Conservation (phyloP, 805 yeast genomes). For the Wickerhamiella sergipiensis region DNA sequence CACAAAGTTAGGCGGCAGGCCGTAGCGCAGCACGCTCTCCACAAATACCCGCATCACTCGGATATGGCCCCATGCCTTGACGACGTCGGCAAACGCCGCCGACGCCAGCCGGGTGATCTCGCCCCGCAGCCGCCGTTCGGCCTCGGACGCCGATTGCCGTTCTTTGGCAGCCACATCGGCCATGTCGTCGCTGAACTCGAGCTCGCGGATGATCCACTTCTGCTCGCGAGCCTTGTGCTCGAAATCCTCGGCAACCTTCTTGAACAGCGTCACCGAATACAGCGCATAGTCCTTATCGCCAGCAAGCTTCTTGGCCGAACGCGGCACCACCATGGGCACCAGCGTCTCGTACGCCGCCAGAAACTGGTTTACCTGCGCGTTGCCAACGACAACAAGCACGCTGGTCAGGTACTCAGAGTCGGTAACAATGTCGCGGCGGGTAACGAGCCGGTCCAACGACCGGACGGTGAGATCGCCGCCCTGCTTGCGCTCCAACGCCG, state of each 20-base stretch:
- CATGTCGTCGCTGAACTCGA: slow-evolving; percentile 64
- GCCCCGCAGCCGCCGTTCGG: slow-evolving; percentile 53
- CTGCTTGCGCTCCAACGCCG: slow-evolving; percentile 83
- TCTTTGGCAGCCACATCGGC: slow-evolving; percentile 65
- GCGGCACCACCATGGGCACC: slow-evolving; percentile 76
- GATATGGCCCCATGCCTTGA: slow-evolving; percentile 80
- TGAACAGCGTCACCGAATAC: slow-evolving; percentile 72
- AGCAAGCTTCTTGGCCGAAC: slow-evolving; percentile 60
- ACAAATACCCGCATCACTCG: slow-evolving; percentile 79
- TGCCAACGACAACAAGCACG: slow-evolving; percentile 80
- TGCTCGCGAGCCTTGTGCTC: slow-evolving; percentile 60
- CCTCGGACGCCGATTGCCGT: slow-evolving; percentile 57
- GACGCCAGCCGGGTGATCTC: slow-evolving; percentile 73
- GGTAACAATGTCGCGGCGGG: slow-evolving; percentile 68
- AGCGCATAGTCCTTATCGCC: slow-evolving; percentile 62
- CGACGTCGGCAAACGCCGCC: slow-evolving; percentile 80
- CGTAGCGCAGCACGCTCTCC: slow-evolving; percentile 89
- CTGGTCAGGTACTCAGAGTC: slow-evolving; percentile 79
- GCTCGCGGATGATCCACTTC: slow-evolving; percentile 88
- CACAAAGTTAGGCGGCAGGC: slow-evolving; percentile 86
- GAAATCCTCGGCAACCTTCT: slow-evolving; percentile 62
- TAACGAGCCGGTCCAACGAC: slow-evolving; percentile 79
- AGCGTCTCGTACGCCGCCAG: slow-evolving; percentile 60
- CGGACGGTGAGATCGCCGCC: slow-evolving; percentile 87
- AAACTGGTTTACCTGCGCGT: slow-evolving; percentile 44